Evolutionary conservation across 2,329 filamentous ascomycete species (phyloP).

Genomic region (Neonectria hederae): DNA sequence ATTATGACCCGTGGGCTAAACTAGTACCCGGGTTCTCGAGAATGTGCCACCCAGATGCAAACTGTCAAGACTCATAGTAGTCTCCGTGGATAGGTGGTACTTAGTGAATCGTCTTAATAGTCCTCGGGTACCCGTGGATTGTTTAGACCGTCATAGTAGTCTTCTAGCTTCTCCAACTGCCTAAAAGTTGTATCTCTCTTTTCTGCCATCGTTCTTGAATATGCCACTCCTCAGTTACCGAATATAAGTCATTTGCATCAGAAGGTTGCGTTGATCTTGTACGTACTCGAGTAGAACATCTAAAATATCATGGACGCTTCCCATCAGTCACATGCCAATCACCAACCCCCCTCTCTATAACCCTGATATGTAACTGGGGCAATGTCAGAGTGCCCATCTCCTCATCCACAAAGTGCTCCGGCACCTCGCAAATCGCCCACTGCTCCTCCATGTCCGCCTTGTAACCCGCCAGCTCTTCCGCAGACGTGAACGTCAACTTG

Average conservation of each 20-base stretch:
- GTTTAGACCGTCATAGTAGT: not conserved
- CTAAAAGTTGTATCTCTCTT: not conserved
- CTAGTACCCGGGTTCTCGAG: not conserved
- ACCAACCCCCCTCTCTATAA: slow-evolving; percentile 3
- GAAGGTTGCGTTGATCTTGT: not conserved
- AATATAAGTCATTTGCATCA: not conserved
- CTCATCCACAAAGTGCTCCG: slow-evolving; percentile 19
- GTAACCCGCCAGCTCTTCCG: slow-evolving; percentile 21
- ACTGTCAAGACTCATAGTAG: not conserved
- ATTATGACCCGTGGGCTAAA: not conserved
- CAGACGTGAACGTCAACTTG: not conserved
- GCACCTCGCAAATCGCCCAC: slow-evolving; percentile 19
- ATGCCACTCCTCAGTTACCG: too few relatives aligned
- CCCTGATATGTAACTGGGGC: slow-evolving; percentile 11
- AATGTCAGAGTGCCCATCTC: slow-evolving; percentile 12
- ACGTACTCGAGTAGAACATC: not conserved
- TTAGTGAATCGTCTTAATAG: too few relatives aligned
- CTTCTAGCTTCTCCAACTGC: not conserved
- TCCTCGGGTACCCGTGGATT: not conserved
- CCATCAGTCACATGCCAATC: not conserved
- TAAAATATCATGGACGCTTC: not conserved
- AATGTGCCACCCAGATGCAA: not conserved
- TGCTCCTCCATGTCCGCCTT: slow-evolving; percentile 27
- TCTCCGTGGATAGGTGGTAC: too few relatives aligned
- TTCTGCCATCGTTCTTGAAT: too few relatives aligned